phyloP scores from a whole-genome alignment of 768 basidiomycete species.

The Lactarius indigo region DNA sequence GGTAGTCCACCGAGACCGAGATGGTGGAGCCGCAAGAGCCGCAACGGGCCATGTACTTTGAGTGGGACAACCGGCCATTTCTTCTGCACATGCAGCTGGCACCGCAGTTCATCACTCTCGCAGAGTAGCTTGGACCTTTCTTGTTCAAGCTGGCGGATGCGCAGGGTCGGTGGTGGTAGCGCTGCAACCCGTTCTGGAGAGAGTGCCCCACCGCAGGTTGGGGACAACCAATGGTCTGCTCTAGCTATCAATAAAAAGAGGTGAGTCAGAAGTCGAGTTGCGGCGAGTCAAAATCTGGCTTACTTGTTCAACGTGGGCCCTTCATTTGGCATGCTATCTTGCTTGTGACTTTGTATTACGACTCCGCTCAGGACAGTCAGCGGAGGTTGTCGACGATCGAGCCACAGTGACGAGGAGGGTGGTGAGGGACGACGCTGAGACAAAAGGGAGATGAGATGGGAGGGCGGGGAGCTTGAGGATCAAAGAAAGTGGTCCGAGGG shows the following conservation, averaged over 20 bases:
- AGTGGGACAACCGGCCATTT: conserved; percentile 22
- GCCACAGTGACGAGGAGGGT: too few relatives aligned
- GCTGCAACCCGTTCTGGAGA: conserved; percentile 72
- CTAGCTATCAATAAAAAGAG: conserved; percentile 47
- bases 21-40: conserved; percentile 13
- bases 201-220: conserved; percentile 69
- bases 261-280: not conserved
- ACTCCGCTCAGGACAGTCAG: too few relatives aligned
- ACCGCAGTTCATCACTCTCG: conserved; percentile 73
- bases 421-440: too few relatives aligned
- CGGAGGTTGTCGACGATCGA: too few relatives aligned
- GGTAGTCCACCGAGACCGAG: conserved; percentile 29
- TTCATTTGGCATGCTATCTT: conserved; percentile 85
- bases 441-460: too few relatives aligned
- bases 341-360: too few relatives aligned
- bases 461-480: too few relatives aligned
- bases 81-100: conserved; percentile 43
- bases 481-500: too few relatives aligned
- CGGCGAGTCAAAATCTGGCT: conserved; percentile 22
- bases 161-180: conserved; percentile 66
- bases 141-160: conserved; percentile 79
- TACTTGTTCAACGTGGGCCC: conserved; percentile 90
- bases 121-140: conserved; percentile 68
- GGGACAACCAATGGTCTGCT: conserved; percentile 84
- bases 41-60: conserved; percentile 24